These are phyloP conservation scores for Pestalotiopsis sp. DNA, from an alignment of 2,329 filamentous ascomycete genomes.

Conservation along the genomic window DNA sequence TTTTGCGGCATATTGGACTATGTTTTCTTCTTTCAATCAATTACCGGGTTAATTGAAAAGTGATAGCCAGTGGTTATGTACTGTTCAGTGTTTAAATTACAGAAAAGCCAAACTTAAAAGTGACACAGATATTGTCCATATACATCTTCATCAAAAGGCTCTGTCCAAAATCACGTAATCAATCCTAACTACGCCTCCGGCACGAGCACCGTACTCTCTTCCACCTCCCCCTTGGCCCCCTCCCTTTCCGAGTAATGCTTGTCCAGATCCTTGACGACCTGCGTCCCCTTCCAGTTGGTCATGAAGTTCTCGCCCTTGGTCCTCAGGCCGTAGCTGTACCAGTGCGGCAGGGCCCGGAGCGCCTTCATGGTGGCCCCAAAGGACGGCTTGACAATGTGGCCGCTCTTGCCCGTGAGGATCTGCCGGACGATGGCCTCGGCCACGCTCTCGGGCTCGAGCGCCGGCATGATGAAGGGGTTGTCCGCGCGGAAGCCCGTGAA, in stretches of 20 bases:
- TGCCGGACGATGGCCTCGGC: constrained; percentile 65
- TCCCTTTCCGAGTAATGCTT: constrained; percentile 36
- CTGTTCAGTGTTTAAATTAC: not conserved
- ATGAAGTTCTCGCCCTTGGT: constrained; percentile 44
- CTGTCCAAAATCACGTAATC: not conserved
- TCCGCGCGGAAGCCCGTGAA: constrained; percentile 59
- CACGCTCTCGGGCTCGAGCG: constrained; percentile 64
- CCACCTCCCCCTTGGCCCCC: constrained; percentile 15
- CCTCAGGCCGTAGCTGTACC: constrained; percentile 60
- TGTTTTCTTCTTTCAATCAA: not conserved
- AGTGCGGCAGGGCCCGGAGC: constrained; percentile 61
- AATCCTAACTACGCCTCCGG: constrained; percentile 12
- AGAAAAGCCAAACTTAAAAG: not conserved
- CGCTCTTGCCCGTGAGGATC: constrained; percentile 60
- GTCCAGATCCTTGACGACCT: constrained; percentile 50
- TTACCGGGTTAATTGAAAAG: not conserved
- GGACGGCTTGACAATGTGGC: constrained; percentile 58
- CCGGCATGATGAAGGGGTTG: constrained; percentile 52
- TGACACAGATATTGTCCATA: not conserved
- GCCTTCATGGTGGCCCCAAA: constrained; percentile 43
- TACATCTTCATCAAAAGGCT: not conserved
- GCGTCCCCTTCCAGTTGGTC: constrained; percentile 46
- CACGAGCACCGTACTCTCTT: constrained; percentile 22
- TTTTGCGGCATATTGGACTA: not conserved
- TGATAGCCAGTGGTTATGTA: not conserved